Evolutionary conservation across 352 stramenopile species (phyloP).

Genomic region (Globisporangium mamillatum): DNA sequence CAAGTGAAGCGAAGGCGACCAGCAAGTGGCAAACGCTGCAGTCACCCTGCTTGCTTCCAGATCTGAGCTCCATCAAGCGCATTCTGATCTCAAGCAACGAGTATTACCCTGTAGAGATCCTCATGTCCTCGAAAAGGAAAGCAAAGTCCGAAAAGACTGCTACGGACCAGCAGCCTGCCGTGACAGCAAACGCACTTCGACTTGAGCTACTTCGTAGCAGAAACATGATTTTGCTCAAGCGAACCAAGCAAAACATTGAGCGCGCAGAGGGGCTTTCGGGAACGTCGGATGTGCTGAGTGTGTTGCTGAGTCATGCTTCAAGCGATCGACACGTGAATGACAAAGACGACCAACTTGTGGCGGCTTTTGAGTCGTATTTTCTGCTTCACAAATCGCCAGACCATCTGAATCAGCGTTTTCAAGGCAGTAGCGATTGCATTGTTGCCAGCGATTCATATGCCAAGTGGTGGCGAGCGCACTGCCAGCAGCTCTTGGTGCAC

Average conservation of each 20-base stretch:
- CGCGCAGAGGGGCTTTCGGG: conserved; percentile 12
- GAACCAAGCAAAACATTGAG: conserved; percentile 24
- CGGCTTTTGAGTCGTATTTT: conserved; percentile 38
- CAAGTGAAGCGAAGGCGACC: not conserved
- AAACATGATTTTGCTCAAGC: conserved; percentile 66
- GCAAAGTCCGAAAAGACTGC: not conserved
- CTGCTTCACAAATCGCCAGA: not conserved
- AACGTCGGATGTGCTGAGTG: conserved; percentile 21
- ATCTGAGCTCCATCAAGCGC: conserved; percentile 51
- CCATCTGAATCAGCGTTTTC: not conserved
- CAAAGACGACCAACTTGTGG: conserved; percentile 27
- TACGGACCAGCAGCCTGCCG: not conserved
- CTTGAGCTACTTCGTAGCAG: conserved; percentile 52
- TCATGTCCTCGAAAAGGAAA: conserved; percentile 18
- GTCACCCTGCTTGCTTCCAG: conserved; percentile 71
- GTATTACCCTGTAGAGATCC: conserved; percentile 78
- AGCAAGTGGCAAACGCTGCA: conserved; percentile 28
- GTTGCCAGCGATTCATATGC: not conserved
- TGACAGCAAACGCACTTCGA: conserved; percentile 52
- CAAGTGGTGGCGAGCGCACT: conserved; percentile 13
- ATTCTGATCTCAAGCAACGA: conserved; percentile 41
- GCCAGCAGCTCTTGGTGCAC: conserved; percentile 32
- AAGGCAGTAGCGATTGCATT: conserved; percentile 19
- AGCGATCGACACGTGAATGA: conserved; percentile 3
- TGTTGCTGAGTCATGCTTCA: conserved; percentile 11